These are phyloP conservation scores for Nannizzia gypsea DNA, from an alignment of 2,329 filamentous ascomycete genomes.

Conservation along the genomic window DNA sequence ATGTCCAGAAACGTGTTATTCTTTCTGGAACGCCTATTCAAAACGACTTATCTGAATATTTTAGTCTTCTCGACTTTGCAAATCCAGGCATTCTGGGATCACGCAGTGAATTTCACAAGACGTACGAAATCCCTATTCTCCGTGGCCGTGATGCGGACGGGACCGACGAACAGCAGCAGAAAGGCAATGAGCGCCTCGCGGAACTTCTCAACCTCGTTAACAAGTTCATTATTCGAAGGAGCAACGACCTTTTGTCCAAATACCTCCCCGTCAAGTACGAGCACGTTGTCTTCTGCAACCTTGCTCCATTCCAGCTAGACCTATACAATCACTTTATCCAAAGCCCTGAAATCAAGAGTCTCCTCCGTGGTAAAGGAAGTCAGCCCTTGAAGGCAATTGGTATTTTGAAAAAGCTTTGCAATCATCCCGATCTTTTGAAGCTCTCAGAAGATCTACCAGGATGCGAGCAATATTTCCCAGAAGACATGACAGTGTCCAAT, in stretches of 20 bases:
- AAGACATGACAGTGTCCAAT: constrained; percentile 82
- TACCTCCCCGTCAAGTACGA: constrained; percentile 98
- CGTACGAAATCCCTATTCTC: constrained; percentile 84
- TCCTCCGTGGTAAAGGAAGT: constrained; percentile 85
- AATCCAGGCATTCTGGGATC: constrained; percentile 88
- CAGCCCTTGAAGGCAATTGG: constrained; percentile 95
- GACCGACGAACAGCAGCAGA: constrained; percentile 66
- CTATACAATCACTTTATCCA: constrained; percentile 96
- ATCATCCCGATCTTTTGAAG: constrained; percentile 87
- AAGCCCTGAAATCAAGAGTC: constrained; percentile 83
- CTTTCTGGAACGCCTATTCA: constrained; percentile 95
- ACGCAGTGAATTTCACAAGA: constrained; percentile 81
- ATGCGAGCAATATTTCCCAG: constrained; percentile 67
- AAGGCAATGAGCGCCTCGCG: constrained; percentile 68
- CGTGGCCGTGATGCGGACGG: constrained; percentile 84
- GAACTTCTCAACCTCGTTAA: constrained; percentile 81
- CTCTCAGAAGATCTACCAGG: constrained; percentile 75
- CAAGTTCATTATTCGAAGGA: constrained; percentile 95
- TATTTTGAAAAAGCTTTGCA: constrained; percentile 95
- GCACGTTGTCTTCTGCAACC: constrained; percentile 94
- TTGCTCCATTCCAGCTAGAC: constrained; percentile 82
- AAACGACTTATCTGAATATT: constrained; percentile 97
- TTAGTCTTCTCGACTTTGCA: constrained; percentile 87
- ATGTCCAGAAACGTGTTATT: constrained; percentile 84
- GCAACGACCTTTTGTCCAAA: constrained; percentile 95